Percentiles rank a stretch among this genome's conserved stretches.
Evolutionary conservation across 257 asterid genomes (phyloP).

Genomic region (Rubia yunnanensis): DNA sequence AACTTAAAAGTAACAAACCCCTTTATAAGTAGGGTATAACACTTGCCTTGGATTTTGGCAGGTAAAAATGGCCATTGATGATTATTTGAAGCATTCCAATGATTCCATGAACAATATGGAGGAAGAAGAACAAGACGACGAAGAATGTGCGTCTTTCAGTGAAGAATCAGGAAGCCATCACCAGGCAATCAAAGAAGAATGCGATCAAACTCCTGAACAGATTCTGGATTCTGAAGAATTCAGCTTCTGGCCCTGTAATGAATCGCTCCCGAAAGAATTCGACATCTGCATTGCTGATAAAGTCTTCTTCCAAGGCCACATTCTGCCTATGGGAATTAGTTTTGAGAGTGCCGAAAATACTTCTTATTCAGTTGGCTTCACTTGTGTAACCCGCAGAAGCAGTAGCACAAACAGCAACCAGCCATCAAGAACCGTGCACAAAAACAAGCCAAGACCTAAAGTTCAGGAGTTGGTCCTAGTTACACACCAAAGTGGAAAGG

Average conservation of each 20-base stretch:
- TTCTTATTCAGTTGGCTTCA: too few species aligned
- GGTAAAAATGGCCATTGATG: neutral
- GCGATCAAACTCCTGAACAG: neutral
- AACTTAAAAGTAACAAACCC: too few species aligned
- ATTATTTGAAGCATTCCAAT: slow-evolving; percentile 13
- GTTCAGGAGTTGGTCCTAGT: slow-evolving; percentile 38
- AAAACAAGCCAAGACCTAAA: slow-evolving; percentile 15
- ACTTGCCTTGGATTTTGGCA: neutral
- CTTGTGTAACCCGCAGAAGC: too few species aligned
- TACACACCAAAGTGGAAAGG: slow-evolving; percentile 78
- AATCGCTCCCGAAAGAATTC: slow-evolving; percentile 25
- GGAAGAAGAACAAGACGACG: slow-evolving; percentile 26
- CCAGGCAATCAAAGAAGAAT: slow-evolving; percentile 15
- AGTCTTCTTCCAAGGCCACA: slow-evolving; percentile 63
- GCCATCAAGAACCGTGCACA: slow-evolving; percentile 3
- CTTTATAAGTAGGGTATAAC: too few species aligned
- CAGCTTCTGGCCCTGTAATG: slow-evolving; percentile 35
- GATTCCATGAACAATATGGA: neutral
- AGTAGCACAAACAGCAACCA: too few species aligned
- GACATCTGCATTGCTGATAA: slow-evolving; percentile 83
- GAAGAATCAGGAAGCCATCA: slow-evolving; percentile 16
- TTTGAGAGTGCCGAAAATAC: neutral
- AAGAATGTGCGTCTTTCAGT: slow-evolving; percentile 60
- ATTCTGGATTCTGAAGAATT: slow-evolving; percentile 37
- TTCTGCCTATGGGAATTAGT: slow-evolving; percentile 34